Evolutionary conservation across 805 yeast species (phyloP).

Genomic region (Zygosaccharomyces siamensis): DNA sequence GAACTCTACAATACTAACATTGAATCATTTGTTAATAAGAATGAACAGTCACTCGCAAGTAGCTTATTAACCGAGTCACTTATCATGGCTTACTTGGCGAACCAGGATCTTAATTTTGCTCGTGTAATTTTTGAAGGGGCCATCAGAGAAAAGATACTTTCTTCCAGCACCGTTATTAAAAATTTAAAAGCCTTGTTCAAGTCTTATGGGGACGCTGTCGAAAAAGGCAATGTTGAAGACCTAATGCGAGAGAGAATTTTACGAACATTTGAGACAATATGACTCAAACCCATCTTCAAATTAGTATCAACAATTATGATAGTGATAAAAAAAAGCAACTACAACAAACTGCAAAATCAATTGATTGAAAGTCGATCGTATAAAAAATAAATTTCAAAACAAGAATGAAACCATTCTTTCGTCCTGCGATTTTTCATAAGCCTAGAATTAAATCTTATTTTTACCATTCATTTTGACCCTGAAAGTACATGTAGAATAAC

Average conservation of each 20-base stretch:
- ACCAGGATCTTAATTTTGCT: constrained; percentile 52
- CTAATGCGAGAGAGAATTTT: constrained; percentile 8
- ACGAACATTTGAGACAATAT: constrained; percentile 6
- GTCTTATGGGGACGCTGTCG: constrained; percentile 48
- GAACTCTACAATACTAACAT: constrained; percentile 46
- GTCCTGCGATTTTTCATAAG: neutral
- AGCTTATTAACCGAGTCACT: constrained; percentile 46
- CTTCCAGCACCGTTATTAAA: constrained; percentile 40
- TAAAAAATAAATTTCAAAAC: no score
- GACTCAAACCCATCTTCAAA: neutral
- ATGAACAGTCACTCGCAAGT: constrained; percentile 37
- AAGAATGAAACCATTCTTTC: no score
- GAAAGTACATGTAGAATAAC: constrained; percentile 24
- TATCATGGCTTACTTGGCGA: constrained; percentile 40
- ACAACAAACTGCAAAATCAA: neutral
- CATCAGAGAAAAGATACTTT: constrained; percentile 34
- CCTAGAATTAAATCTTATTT: neutral
- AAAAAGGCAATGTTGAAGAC: constrained; percentile 13
- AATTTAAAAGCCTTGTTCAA: constrained; percentile 42
- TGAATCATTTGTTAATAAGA: constrained; percentile 34
- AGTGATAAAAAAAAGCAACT: neutral
- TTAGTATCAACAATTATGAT: neutral
- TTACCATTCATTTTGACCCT: constrained; percentile 20
- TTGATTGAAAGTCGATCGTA: neutral
- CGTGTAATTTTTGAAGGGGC: constrained; percentile 47